These are phyloP conservation scores for Pyrenochaeta sp. DNA, from an alignment of 2,329 filamentous ascomycete genomes.

Conservation along the genomic window DNA sequence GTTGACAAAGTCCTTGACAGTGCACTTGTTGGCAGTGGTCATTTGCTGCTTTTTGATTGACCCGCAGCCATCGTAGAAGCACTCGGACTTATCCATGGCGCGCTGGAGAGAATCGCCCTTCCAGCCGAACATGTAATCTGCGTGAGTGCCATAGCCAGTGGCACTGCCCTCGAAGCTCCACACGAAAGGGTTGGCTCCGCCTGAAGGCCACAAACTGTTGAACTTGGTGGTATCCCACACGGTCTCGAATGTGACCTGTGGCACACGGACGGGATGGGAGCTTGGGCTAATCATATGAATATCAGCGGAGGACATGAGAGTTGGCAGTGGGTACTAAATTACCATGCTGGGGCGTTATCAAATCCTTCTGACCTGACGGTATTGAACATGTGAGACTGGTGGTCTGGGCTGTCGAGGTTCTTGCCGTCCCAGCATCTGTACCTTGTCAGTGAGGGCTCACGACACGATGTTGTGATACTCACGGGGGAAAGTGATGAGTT, in stretches of 20 bases:
- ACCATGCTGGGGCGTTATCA: slow-evolving; percentile 29
- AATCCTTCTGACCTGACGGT: slow-evolving; percentile 27
- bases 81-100: slow-evolving; percentile 27
- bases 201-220: slow-evolving; percentile 31
- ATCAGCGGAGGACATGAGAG: too few relatives aligned
- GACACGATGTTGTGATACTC: slow-evolving; percentile 4
- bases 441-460: neutral
- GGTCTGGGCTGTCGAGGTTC: slow-evolving; percentile 60
- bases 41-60: slow-evolving; percentile 34
- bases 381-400: slow-evolving; percentile 58
- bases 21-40: slow-evolving; percentile 27
- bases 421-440: slow-evolving; percentile 54
- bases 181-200: slow-evolving; percentile 24
- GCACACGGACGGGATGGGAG: slow-evolving; percentile 28
- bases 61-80: slow-evolving; percentile 27
- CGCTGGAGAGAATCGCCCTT: slow-evolving; percentile 21
- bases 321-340: too few relatives aligned
- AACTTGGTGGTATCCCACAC: slow-evolving; percentile 34
- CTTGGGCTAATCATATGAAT: too few relatives aligned
- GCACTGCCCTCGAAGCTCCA: slow-evolving; percentile 26
- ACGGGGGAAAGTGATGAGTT: slow-evolving; percentile 35
- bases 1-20: slow-evolving; percentile 26
- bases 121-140: slow-evolving; percentile 35
- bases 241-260: slow-evolving; percentile 34
- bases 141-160: slow-evolving; percentile 26